phyloP scores from a whole-genome alignment of 306 rosid genomes.

The Abrus pulchellus region DNA sequence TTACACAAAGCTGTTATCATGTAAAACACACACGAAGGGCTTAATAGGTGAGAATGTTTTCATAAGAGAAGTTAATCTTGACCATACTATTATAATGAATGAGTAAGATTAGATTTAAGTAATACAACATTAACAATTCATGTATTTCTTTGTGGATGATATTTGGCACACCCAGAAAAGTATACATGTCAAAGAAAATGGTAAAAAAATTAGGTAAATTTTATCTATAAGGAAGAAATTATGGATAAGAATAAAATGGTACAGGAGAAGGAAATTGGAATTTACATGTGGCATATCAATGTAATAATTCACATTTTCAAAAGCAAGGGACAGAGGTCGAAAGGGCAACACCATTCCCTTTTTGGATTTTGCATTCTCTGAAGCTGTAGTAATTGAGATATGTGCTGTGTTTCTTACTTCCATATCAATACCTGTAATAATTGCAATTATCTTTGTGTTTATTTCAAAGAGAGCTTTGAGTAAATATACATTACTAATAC shows the following conservation, averaged over 20 bases:
- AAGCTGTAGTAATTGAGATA: constrained; percentile 26
- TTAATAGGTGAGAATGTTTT: no score
- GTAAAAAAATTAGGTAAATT: background rate
- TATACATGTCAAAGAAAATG: constrained; percentile 25
- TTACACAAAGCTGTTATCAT: background rate
- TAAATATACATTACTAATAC: constrained; percentile 16
- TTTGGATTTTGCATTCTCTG: constrained; percentile 43
- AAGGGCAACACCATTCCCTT: constrained; percentile 67
- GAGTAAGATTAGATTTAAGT: no score
- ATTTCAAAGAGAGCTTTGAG: constrained; percentile 18
- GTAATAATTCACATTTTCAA: constrained; percentile 57
- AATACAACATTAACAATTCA: no score
- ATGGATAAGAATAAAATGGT: constrained; percentile 4
- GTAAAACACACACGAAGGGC: background rate
- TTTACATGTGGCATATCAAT: constrained; percentile 60
- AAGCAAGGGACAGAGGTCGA: constrained; percentile 57
- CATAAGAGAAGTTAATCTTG: background rate
- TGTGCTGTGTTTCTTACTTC: constrained; percentile 37
- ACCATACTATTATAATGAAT: no score
- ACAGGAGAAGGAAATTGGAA: constrained; percentile 36
- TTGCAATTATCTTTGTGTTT: constrained; percentile 13
- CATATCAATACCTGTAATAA: constrained; percentile 45
- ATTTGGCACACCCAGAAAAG: constrained; percentile 3
- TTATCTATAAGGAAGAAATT: background rate
- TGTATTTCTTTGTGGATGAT: background rate